Conservation (phyloP, 495 filamentous ascomycete species). For the Penicillium diatomitis region DNA sequence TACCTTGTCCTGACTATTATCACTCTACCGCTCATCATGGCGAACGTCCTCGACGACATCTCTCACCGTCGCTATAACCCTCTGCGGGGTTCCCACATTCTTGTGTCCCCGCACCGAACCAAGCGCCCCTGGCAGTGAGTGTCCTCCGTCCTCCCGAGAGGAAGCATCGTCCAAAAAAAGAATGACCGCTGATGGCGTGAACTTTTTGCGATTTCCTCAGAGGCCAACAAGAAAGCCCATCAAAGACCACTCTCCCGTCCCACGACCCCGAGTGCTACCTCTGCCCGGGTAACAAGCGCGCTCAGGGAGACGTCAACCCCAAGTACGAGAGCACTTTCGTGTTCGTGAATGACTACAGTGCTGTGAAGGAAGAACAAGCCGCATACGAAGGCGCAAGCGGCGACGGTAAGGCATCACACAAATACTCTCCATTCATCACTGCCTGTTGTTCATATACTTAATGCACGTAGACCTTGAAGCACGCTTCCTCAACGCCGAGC, state of each 20-base stretch:
- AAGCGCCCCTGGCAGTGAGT: slow-evolving; percentile 98
- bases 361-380: slow-evolving; percentile 87
- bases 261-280: slow-evolving; percentile 90
- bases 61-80: slow-evolving; percentile 94
- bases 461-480: slow-evolving; percentile 51
- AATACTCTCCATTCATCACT: background rate
- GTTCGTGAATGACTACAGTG: slow-evolving; percentile 97
- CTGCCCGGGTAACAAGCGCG: slow-evolving; percentile 91
- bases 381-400: slow-evolving; percentile 48
- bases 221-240: slow-evolving; percentile 81
- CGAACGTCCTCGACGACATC: slow-evolving; percentile 85
- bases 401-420: slow-evolving; percentile 31
- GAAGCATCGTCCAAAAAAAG: background rate
- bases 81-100: slow-evolving; percentile 75
- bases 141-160: background rate
- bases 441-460: slow-evolving; percentile 1
- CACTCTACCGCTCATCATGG: slow-evolving; percentile 34
- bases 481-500: slow-evolving; percentile 73
- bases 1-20: background rate
- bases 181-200: background rate
- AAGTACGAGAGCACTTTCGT: slow-evolving; percentile 80
- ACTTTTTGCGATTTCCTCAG: slow-evolving; percentile 33
- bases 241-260: slow-evolving; percentile 63
- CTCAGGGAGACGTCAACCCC: slow-evolving; percentile 81
- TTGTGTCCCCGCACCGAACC: slow-evolving; percentile 91